Base-by-base conservation (phyloP, 2,329 filamentous ascomycete genomes). In the Claviceps sp. region DNA sequence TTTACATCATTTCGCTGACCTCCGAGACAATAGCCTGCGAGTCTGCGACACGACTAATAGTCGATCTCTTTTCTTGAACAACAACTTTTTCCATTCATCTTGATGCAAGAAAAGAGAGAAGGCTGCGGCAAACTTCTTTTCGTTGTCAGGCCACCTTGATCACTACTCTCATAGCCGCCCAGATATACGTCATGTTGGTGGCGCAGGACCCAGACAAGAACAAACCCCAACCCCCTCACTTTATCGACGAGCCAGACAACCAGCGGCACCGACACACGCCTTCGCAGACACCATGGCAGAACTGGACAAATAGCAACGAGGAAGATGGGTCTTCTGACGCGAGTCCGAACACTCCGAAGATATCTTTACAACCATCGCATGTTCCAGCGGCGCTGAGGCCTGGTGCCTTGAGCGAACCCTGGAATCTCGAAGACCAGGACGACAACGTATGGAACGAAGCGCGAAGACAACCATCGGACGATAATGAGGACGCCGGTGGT, bases 371-470 rank as follows among this genome's bases (percentile, higher is more conserved):
- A 17, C 52, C 41, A 10, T 44, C 57, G 47, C 53, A 61, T 10
- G 55, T 68, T 0, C 68, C 70, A 19, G 56, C 60, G 5, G 56
- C 63, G 3, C 56, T 70, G 41, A 60, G 61, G 24, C 69, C 68
- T 13, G 68, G 67, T 22, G 59, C 57, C 2, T 14, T 30, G 8
- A 44, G 16, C n/a, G 55, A 48, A 5, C 57, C 57, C 16, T 52
- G 54, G 47, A 57, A 51, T 11, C 51, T 56, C 6, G 54, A 54
- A 48, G 56, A 61, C n/a, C 59, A 55, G 11, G 62, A 66, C 45
- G 64, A 65, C 38, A 63, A 64, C 19, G 61, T 58, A 3, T 68
- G 65, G 66, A 59, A 60, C 45, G 63, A 64, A 37, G 56, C 59
- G 48, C 61, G 56, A 48, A 52, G 50, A 42, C 60, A 58, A 14